Conservation (phyloP, 202 grass and related monocot species). For the Cymbopogon flexuosus region DNA sequence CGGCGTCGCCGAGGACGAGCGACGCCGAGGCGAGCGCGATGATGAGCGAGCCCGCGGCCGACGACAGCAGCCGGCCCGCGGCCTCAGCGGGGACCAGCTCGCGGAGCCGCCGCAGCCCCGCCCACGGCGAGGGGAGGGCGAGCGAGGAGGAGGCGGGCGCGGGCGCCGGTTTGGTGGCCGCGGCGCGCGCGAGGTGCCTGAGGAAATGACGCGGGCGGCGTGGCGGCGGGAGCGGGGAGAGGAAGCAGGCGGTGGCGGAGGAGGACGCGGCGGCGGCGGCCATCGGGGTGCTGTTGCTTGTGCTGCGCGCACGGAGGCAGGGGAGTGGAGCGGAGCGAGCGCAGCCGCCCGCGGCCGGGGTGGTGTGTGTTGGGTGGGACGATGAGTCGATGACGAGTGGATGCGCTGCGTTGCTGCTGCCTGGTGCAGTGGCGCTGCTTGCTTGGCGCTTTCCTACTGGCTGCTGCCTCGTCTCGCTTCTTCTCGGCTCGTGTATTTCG, state of each 20-base stretch:
- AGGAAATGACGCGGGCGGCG: constrained; percentile 38
- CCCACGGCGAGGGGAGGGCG: background rate
- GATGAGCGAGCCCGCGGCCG: constrained; percentile 57
- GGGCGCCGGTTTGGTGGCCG: background rate
- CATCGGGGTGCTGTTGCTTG: constrained; percentile 22
- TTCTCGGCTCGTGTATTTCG: background rate
- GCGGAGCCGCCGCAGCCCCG: constrained; percentile 28
- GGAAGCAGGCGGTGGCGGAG: constrained; percentile 40
- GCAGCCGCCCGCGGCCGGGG: constrained; percentile 19
- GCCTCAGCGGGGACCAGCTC: constrained; percentile 25
- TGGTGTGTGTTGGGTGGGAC: background rate
- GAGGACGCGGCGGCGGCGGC: constrained; percentile 22
- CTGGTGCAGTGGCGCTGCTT: background rate
- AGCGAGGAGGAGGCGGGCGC: background rate
- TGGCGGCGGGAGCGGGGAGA: constrained; percentile 34
- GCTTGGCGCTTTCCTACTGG: background rate
- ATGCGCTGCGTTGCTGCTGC: constrained; percentile 11
- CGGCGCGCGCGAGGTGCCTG: constrained; percentile 9
- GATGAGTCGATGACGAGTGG: constrained; percentile 24
- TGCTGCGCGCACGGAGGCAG: background rate
- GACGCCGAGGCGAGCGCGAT: constrained; percentile 59
- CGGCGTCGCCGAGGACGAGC: constrained; percentile 54
- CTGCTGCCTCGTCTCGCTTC: background rate
- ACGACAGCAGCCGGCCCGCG: constrained; percentile 36
- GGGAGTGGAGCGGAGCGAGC: constrained; percentile 14